Base-by-base conservation (phyloP, 2,329 filamentous ascomycete genomes). In the Trichoderma brevicompactum region DNA sequence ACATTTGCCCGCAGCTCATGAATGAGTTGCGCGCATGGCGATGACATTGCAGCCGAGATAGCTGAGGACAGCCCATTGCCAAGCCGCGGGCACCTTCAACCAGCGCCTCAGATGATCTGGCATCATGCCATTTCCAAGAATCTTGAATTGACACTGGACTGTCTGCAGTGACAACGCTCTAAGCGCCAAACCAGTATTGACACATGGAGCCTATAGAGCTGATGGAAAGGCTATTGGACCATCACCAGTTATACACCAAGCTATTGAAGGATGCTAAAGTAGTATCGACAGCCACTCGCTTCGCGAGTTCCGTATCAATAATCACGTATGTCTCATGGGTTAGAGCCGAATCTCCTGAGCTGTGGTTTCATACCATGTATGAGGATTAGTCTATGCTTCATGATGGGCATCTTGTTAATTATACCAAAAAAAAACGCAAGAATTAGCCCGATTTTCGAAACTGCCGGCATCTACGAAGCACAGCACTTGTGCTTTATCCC, bases 221-320 rank as follows among this genome's bases (percentile, higher is more conserved):
- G 58, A 17, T n/a, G 19, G n/a, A n/a, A 38, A 44, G 36, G 17
- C 40, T 34, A 56, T 61, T 17, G 58, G 23, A 7, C 55, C 23
- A 44, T 44, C 17, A 36, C 54, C 48, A n/a, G 44, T 7, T 52
- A 40, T 32, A 64, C 17, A 28, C 40, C 40, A 55, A 54, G 36
- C 50, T 48, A 64, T 55, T 38, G 32, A 55, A 12, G 41, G 40
- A 40, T 41, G 50, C 50, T 64, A 43, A 64, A 44, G 49, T 46
- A 44, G 60, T 40, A 63, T 54, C 28, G 19, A 63, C 49, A 64
- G 52, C 60, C 60, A 64, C 52, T 64, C 32, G 32, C 41, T 32
- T 48, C 15, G 7, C 17, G 12, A 7, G 8, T 41, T 7, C 44
- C 46, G 36, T 19, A 52, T 36, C 48, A 43, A 19, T 52, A n/a